Conservation (phyloP, 2,329 filamentous ascomycete species). For the Hansfordia pulvinata region DNA sequence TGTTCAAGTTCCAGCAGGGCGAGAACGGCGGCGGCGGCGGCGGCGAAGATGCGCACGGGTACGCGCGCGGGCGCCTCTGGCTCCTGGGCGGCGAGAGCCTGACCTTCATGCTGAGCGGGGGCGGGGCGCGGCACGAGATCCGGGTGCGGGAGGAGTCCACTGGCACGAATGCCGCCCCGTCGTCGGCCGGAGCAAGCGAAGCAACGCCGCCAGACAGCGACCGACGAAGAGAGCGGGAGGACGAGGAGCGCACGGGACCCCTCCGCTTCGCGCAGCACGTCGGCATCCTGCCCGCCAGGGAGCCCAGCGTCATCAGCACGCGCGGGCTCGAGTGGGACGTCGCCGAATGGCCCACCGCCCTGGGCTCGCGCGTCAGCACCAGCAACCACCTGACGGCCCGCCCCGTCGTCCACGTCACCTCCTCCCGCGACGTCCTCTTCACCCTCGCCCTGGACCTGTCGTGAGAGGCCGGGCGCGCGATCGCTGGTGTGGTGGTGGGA, state of each 20-base stretch:
- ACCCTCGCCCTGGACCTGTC: conserved; percentile 64
- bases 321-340: conserved; percentile 87
- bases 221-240: conserved; percentile 6
- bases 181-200: conserved; percentile 1
- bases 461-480: too few relatives aligned
- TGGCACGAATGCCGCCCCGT: conserved; percentile 5
- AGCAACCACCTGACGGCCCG: conserved; percentile 60
- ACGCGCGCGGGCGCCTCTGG: conserved; percentile 48
- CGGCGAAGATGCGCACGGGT: conserved; percentile 5
- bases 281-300: conserved; percentile 74
- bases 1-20: conserved; percentile 50
- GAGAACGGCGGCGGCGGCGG: neutral
- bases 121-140: conserved; percentile 54
- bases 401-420: conserved; percentile 47
- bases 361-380: conserved; percentile 63
- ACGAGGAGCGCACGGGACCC: conserved; percentile 2
- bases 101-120: conserved; percentile 64
- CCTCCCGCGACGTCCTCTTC: conserved; percentile 55
- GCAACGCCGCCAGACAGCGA: conserved; percentile 4
- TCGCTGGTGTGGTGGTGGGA: too few relatives aligned
- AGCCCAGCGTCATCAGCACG: conserved; percentile 66
- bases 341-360: conserved; percentile 60
- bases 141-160: conserved; percentile 39
- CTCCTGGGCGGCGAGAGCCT: conserved; percentile 71
- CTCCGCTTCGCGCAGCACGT: conserved; percentile 60